These are phyloP conservation scores for Diaporthe sp. DNA, from an alignment of 2,329 filamentous ascomycete species.

Conservation along the genomic window DNA sequence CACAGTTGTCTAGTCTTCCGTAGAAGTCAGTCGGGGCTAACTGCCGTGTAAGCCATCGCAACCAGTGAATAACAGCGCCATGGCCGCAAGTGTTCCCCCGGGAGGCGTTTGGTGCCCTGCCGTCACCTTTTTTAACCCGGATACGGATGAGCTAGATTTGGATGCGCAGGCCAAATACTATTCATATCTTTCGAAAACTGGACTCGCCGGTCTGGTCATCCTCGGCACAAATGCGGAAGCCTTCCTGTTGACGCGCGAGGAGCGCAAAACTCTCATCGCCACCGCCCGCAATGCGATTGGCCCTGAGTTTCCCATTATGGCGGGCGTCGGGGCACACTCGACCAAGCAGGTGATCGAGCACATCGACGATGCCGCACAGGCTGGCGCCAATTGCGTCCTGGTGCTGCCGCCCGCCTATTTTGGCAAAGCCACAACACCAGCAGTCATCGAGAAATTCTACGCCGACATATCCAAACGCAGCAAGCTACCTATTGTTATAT, in stretches of 20 bases:
- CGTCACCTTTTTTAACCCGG: conserved; percentile 66
- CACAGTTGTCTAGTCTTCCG: neutral
- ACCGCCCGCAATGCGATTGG: conserved; percentile 64
- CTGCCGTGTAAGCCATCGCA: neutral
- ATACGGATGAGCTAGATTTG: conserved; percentile 61
- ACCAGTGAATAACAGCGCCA: neutral
- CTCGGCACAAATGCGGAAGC: conserved; percentile 69
- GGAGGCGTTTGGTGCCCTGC: conserved; percentile 64
- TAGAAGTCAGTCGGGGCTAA: neutral
- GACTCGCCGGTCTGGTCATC: conserved; percentile 64
- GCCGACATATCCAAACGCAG: conserved; percentile 62
- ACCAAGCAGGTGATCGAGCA: conserved; percentile 71
- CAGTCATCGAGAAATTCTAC: conserved; percentile 69
- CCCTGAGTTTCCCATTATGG: conserved; percentile 66
- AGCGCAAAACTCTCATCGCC: conserved; percentile 64
- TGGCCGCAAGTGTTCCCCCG: conserved; percentile 44
- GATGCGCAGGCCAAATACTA: conserved; percentile 64
- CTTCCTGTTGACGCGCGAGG: conserved; percentile 64
- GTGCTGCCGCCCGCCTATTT: conserved; percentile 72
- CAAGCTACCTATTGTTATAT: conserved; percentile 68
- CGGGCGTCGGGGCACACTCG: conserved; percentile 70
- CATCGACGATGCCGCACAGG: conserved; percentile 65
- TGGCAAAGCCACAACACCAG: conserved; percentile 69
- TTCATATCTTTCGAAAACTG: conserved; percentile 61
- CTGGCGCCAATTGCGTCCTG: conserved; percentile 70